Conservation (phyloP, 345 rosid genomes). For the Pugionium dolabratum region DNA sequence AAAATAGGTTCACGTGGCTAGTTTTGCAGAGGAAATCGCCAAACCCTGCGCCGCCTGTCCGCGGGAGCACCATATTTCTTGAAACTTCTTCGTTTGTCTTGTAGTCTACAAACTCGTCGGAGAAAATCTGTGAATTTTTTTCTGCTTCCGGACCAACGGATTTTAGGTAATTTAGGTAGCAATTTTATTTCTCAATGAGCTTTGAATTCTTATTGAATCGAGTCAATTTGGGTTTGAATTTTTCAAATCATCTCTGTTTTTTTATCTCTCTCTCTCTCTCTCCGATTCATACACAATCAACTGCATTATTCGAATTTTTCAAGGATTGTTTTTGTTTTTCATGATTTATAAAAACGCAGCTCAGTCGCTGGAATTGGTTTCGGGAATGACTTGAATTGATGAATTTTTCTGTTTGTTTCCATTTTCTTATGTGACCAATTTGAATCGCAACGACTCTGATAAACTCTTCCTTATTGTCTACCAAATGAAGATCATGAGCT, state of each 20-base stretch:
- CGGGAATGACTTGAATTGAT: background rate
- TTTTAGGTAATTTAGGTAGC: too few relatives aligned
- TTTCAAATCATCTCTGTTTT: too few relatives aligned
- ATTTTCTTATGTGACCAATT: background rate
- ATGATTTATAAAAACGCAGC: too few relatives aligned
- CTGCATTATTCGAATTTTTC: background rate
- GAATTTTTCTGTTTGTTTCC: background rate
- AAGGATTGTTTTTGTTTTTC: background rate
- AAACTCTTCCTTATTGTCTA: background rate
- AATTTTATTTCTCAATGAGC: too few relatives aligned
- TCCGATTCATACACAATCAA: too few relatives aligned
- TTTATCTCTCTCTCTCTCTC: too few relatives aligned
- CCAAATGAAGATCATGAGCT: too few relatives aligned
- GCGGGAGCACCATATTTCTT: constrained; percentile 3
- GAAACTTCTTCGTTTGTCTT: background rate
- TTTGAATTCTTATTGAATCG: too few relatives aligned
- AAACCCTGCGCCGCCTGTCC: constrained; percentile 37
- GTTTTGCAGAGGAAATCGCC: constrained; percentile 30
- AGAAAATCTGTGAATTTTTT: too few relatives aligned
- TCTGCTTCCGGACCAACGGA: too few relatives aligned
- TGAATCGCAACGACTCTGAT: constrained; percentile 8
- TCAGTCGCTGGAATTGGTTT: background rate
- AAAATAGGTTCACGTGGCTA: constrained; percentile 4
- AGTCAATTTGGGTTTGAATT: too few relatives aligned
- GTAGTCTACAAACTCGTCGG: too few relatives aligned